Base-by-base conservation (phyloP, 2,329 filamentous ascomycete species). In the Plenodomus lindquistii region DNA sequence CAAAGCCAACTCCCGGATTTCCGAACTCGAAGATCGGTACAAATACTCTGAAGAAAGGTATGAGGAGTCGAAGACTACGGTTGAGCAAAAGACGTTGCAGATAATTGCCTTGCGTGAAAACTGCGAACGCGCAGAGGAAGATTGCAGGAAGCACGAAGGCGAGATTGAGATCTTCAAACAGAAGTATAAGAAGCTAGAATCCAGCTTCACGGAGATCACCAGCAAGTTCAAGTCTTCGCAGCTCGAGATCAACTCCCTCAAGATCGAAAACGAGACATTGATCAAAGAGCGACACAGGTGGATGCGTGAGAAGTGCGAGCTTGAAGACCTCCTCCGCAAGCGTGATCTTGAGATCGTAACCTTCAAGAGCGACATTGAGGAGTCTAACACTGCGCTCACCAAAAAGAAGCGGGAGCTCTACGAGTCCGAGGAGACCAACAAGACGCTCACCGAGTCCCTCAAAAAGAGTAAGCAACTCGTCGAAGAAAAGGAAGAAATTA, bases 141-240 rank as follows among this genome's bases (percentile, higher is more conserved):
- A 55, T 29, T 34, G 42, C 3, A 41, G 48, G 22, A 51, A 52
- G 27, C 52, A 55, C 34, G 44, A 47, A 16, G 29, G 24, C 34
- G 52, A 55, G 4, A 27, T 46, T 24, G 40, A 46, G 11, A 31
- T 16, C 35, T 31, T 51, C 5, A 37, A 38, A 22, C 27, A 31
- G 13, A 39, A 46, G 29, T 42, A 49, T 16, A 36, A 40, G 20
- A 45, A 55, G 20, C 36, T 55, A 13, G 29, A 51, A 20, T 35
- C 42, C 15, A 50, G 27, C 18, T 27, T 37, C 24, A 41, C 46
- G 1, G 50, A 54, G 37, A 13, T 42, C 13, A 13, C 19, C 11
- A 50, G 24, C 27, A 54, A 54, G 37, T 44, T 43, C 18, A 46
- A 50, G 22, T 38, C 44, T 19, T 41, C 46, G 2, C 47, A 37